Evolutionary conservation across 768 basidiomycete genomes (phyloP).

Genomic region (Trametes cinnabarina): DNA sequence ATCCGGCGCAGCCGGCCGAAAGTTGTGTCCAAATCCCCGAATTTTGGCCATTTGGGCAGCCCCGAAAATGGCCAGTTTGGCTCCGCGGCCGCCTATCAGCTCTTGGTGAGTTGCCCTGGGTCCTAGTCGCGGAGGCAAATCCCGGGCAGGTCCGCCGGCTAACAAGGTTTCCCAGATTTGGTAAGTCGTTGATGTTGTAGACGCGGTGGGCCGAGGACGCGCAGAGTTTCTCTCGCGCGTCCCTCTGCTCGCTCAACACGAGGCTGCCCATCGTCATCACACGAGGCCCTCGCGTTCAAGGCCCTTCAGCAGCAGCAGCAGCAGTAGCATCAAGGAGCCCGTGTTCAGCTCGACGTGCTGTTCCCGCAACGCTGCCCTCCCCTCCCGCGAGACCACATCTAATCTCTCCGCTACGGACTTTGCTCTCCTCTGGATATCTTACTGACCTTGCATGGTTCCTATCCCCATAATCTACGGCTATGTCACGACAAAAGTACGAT

Average conservation of each 20-base stretch:
- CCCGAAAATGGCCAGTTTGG: too few species aligned
- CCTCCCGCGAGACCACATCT: conserved; percentile 25
- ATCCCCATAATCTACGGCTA: conserved; percentile 26
- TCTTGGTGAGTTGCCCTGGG: too few species aligned
- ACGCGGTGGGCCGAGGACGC: conserved; percentile 10
- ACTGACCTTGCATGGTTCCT: conserved; percentile 26
- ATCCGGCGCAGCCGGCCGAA: too few species aligned
- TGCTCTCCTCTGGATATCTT: conserved; percentile 21
- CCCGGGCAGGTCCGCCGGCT: conserved; percentile 14
- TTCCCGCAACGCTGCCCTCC: conserved; percentile 18
- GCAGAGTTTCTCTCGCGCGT: conserved; percentile 20
- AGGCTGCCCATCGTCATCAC: conserved; percentile 28
- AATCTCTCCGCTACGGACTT: conserved; percentile 24
- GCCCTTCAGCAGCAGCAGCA: conserved; percentile 15
- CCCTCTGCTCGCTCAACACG: conserved; percentile 26
- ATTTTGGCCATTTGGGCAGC: too few species aligned
- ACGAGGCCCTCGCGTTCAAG: conserved; percentile 34
- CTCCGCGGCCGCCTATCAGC: too few species aligned
- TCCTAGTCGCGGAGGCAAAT: conserved; percentile 21
- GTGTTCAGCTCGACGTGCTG: conserved; percentile 27
- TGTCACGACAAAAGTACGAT: conserved; percentile 32
- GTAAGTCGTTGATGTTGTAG: conserved; percentile 25
- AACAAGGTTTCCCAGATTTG: conserved; percentile 15
- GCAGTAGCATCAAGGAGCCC: conserved; percentile 26
- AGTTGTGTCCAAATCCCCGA: too few species aligned